phyloP scores from a whole-genome alignment of 2,329 filamentous ascomycete genomes.

The Lachnellula occidentalis region DNA sequence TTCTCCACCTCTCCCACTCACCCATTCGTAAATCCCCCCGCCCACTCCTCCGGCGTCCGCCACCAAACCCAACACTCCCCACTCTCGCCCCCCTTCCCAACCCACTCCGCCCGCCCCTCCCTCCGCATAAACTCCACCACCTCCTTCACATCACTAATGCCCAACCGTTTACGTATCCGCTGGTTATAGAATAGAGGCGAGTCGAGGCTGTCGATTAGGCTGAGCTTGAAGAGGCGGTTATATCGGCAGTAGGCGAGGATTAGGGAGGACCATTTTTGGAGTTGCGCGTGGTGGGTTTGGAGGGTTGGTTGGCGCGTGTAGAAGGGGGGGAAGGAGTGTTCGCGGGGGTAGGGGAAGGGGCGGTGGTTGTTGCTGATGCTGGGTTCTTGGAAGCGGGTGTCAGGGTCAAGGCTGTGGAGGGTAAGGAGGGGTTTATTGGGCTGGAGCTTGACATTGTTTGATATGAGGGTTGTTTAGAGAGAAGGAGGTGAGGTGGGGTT shows the following conservation, averaged over 20 bases:
- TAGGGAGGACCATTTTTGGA: conserved; percentile 79
- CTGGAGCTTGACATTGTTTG: background rate
- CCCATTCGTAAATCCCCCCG: conserved; percentile 71
- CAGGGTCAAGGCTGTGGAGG: background rate
- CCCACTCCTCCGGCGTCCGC: conserved; percentile 88
- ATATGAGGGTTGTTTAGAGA: background rate
- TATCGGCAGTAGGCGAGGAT: conserved; percentile 79
- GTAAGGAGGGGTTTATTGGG: background rate
- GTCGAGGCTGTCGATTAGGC: conserved; percentile 53
- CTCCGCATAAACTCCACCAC: conserved; percentile 54
- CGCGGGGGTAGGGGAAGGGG: conserved; percentile 52
- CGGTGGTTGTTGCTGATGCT: background rate
- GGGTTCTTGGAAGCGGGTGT: background rate
- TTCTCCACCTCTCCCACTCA: conserved; percentile 23
- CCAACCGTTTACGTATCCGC: conserved; percentile 46
- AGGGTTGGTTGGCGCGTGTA: conserved; percentile 76
- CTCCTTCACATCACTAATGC: conserved; percentile 47
- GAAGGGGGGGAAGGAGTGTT: conserved; percentile 78
- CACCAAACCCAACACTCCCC: conserved; percentile 73
- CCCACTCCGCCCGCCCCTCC: conserved; percentile 62
- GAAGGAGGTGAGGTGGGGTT: background rate
- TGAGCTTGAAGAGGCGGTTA: conserved; percentile 70
- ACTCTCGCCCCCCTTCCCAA: conserved; percentile 38
- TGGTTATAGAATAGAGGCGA: conserved; percentile 57
- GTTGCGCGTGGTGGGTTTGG: conserved; percentile 67